Conservation (phyloP, 164 flowering plant species). For the Kalanchoe fedtschenkoi region DNA sequence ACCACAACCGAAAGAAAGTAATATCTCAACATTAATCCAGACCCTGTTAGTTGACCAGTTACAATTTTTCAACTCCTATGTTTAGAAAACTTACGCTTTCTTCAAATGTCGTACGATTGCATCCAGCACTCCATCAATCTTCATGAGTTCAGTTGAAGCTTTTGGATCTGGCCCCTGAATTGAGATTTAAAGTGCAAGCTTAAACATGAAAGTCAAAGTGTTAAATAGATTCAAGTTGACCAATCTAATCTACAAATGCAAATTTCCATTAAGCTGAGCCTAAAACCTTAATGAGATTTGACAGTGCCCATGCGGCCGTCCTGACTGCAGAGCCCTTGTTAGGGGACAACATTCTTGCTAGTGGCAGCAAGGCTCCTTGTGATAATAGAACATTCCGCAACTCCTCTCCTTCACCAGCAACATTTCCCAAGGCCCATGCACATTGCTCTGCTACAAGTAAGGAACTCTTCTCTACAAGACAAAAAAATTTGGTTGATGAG, state of each 20-base stretch:
- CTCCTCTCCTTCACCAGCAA: constrained; percentile 97
- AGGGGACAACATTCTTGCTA: constrained; percentile 89
- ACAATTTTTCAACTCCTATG: neutral
- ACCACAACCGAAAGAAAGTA: neutral
- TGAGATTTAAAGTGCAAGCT: neutral
- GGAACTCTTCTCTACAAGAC: constrained; percentile 70
- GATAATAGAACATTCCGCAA: constrained; percentile 70
- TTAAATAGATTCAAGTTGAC: neutral
- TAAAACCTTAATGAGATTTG: constrained; percentile 85
- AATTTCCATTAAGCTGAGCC: neutral
- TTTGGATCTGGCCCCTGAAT: constrained; percentile 81
- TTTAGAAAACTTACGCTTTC: constrained; percentile 44
- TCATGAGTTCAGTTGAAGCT: constrained; percentile 78
- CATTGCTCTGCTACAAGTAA: constrained; percentile 93
- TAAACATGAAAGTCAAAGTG: neutral
- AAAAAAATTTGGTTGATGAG: constrained; percentile 6
- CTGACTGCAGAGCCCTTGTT: constrained; percentile 85
- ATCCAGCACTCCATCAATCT: constrained; percentile 68
- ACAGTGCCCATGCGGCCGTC: constrained; percentile 98
- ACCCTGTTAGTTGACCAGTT: neutral
- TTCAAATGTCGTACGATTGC: constrained; percentile 66
- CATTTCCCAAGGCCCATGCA: constrained; percentile 99
- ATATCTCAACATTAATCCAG: neutral
- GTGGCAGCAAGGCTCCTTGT: constrained; percentile 86
- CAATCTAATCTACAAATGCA: neutral